These are phyloP conservation scores for Gilbertella persicaria DNA, from an alignment of 371 early-diverging fungal species.

Conservation along the genomic window DNA sequence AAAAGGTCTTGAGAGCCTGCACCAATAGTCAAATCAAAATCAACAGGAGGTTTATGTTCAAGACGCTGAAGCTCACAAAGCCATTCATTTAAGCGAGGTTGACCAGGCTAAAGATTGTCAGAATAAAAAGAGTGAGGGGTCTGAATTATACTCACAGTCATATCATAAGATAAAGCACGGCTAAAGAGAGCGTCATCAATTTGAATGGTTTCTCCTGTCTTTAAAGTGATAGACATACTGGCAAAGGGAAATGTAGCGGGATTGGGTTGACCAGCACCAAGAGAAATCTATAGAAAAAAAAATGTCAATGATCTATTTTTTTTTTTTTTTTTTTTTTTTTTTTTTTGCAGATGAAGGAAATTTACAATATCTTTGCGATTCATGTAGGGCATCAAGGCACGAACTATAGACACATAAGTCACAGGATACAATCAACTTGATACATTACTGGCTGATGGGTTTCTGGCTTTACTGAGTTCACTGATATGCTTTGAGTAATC, in stretches of 20 bases:
- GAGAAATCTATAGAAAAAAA: constrained; percentile 44
- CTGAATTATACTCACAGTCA: constrained; percentile 47
- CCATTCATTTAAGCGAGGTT: constrained; percentile 65
- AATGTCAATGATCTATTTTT: neutral
- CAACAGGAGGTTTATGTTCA: constrained; percentile 62
- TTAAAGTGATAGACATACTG: constrained; percentile 59
- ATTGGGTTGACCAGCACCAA: constrained; percentile 79
- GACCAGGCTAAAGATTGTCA: constrained; percentile 51
- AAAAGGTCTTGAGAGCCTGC: constrained; percentile 79
- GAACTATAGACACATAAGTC: constrained; percentile 4
- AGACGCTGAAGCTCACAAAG: constrained; percentile 60
- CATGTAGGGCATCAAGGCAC: constrained; percentile 20
- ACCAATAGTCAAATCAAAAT: constrained; percentile 69
- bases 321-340: neutral
- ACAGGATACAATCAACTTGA: constrained; percentile 2
- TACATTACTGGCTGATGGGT: constrained; percentile 43
- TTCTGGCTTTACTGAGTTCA: constrained; percentile 40
- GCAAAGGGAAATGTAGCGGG: constrained; percentile 75
- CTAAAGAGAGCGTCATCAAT: constrained; percentile 46
- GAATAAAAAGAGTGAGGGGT: neutral
- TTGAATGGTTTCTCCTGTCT: constrained; percentile 59
- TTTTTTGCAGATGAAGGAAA: neutral
- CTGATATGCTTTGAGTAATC: constrained; percentile 44
- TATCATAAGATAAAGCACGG: constrained; percentile 57
- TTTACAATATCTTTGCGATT: constrained; percentile 46